Conservation (phyloP, 495 filamentous ascomycete genomes). For the Trypethelium eluteriae region DNA sequence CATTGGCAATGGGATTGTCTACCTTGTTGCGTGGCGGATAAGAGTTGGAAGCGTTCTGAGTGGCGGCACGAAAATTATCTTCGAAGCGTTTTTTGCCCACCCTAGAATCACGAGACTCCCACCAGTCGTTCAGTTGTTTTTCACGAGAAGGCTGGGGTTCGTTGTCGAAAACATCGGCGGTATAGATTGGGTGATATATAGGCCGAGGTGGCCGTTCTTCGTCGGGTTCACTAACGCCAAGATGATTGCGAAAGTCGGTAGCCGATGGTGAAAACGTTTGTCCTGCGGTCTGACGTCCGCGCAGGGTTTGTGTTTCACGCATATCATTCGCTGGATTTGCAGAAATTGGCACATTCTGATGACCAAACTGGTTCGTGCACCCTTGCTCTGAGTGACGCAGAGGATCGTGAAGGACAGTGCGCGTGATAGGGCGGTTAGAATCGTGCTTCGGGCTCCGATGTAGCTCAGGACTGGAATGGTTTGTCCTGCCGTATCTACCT, state of each 20-base stretch:
- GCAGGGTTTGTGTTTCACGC: background rate
- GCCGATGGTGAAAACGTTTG: background rate
- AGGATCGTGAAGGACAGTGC: constrained; percentile 14
- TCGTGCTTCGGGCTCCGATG: background rate
- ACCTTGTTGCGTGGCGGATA: background rate
- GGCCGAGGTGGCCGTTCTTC: background rate
- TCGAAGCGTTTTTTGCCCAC: background rate
- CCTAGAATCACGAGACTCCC: background rate
- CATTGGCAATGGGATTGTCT: background rate
- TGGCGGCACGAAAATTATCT: background rate
- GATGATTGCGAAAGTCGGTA: constrained; percentile 7
- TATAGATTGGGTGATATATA: background rate
- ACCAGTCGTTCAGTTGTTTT: constrained; percentile 30
- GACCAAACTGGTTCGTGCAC: background rate
- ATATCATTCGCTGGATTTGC: background rate
- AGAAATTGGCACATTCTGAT: background rate
- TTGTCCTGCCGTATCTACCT: background rate
- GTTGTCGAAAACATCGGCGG: background rate
- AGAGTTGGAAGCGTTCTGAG: background rate
- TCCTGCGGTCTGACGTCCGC: background rate
- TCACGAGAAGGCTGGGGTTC: constrained; percentile 12
- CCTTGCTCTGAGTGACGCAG: background rate
- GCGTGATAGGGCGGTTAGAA: background rate
- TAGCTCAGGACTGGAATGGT: background rate
- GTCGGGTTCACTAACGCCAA: constrained; percentile 9